Conservation (phyloP, 768 basidiomycete species). For the Cubamyces sp. region DNA sequence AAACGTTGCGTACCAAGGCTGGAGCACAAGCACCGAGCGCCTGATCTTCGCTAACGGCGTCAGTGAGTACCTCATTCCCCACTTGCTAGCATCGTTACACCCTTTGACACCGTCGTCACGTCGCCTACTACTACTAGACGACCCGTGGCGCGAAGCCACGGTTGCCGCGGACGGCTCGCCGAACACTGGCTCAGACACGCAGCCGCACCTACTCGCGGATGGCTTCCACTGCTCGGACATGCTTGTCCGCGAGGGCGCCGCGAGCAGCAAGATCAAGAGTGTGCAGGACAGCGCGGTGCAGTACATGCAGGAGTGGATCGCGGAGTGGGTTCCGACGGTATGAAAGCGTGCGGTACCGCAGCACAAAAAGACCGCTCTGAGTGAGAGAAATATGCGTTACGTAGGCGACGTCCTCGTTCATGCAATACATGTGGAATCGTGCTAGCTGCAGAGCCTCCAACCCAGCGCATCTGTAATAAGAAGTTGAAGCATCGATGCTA, state of each 20-base stretch:
- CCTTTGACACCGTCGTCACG: too few species aligned
- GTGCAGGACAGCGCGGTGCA: conserved; percentile 58
- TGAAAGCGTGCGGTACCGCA: background rate
- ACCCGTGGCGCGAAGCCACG: conserved; percentile 73
- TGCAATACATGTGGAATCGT: too few species aligned
- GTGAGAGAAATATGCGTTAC: too few species aligned
- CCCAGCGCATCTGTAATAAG: too few species aligned
- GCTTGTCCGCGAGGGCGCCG: conserved; percentile 39
- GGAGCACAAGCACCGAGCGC: conserved; percentile 58
- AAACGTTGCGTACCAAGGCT: conserved; percentile 58
- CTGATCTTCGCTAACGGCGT: conserved; percentile 73
- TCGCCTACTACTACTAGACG: conserved; percentile 51
- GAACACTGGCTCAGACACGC: conserved; percentile 48
- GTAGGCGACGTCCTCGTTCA: too few species aligned
- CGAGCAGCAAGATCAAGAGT: conserved; percentile 52
- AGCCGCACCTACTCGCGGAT: conserved; percentile 59
- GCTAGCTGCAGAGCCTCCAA: too few species aligned
- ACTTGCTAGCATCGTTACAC: too few species aligned
- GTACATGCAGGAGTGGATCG: conserved; percentile 59
- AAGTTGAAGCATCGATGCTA: too few species aligned
- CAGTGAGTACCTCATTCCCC: conserved; percentile 45
- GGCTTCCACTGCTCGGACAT: conserved; percentile 75
- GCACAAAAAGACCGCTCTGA: background rate
- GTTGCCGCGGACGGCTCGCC: conserved; percentile 58
- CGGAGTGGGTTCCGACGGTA: conserved; percentile 25